phyloP scores from a whole-genome alignment of 2,329 filamentous ascomycete genomes.

The Epichloe brachyelytri region DNA sequence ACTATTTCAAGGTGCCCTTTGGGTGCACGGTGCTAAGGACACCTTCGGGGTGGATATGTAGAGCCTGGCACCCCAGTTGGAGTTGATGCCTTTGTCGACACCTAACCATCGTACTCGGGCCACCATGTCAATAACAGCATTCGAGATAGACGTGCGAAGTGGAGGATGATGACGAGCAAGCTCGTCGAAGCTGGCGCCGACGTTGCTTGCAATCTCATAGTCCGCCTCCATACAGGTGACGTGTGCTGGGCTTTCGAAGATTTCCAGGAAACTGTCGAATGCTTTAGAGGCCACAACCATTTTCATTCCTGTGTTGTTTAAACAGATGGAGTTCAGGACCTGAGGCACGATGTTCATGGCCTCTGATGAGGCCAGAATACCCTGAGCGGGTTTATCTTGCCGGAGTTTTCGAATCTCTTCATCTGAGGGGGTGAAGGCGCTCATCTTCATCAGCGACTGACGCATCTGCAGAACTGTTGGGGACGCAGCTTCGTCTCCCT shows the following conservation, averaged over 20 bases:
- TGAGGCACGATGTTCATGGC: constrained; percentile 77
- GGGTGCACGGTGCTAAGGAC: constrained; percentile 41
- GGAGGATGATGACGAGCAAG: constrained; percentile 84
- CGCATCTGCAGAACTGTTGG: constrained; percentile 26
- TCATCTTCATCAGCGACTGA: constrained; percentile 23
- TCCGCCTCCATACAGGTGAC: constrained; percentile 74
- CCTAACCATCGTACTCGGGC: constrained; percentile 66
- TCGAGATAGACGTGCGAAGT: constrained; percentile 66
- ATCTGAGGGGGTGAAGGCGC: constrained; percentile 38
- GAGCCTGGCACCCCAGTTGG: constrained; percentile 69
- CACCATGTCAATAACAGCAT: constrained; percentile 81
- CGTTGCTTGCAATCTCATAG: constrained; percentile 50
- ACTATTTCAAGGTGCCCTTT: constrained; percentile 23
- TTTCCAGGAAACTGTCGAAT: constrained; percentile 78
- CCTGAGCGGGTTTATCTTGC: constrained; percentile 41
- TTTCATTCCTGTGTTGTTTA: constrained; percentile 78
- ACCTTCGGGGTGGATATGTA: constrained; percentile 48
- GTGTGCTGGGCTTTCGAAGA: constrained; percentile 90
- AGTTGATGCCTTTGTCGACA: constrained; percentile 51
- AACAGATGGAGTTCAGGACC: constrained; percentile 83
- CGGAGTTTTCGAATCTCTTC: constrained; percentile 34
- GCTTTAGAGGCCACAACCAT: constrained; percentile 75
- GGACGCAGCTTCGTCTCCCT: constrained; percentile 24
- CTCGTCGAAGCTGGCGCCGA: constrained; percentile 86
- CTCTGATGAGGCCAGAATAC: constrained; percentile 78